Base-by-base conservation (phyloP, 2,329 filamentous ascomycete genomes). In the Leptographium lundbergii region DNA sequence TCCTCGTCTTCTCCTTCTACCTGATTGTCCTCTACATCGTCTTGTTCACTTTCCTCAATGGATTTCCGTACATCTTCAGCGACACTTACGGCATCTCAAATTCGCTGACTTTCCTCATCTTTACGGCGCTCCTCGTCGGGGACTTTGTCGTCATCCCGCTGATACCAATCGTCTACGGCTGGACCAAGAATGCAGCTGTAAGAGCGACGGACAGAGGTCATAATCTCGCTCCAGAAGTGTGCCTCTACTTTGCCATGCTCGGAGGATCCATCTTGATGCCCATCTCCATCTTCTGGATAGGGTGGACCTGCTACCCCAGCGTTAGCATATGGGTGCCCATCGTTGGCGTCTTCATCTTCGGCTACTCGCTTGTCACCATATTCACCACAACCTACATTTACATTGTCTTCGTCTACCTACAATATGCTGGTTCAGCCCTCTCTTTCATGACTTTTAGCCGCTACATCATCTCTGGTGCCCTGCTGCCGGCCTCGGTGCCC, bases 171-270 rank as follows among this genome's bases (percentile, higher is more conserved):
- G 42, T 45, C 17, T 45, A 45, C 42, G 42, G 42, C 42, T 45
- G 42, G 42, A 45, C 42, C 19, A 45, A 45, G 42, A 45, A 45
- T 4, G 42, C 42, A 22, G 19, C 42, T n/a, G 42, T 7, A 45
- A 45, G 19, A n/a, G 42, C 42, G 7, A 19, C 42, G 9, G 39
- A 42, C 24, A 22, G 34, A 36, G 14, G 39, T 4, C 22, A 29
- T 17, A 56, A 22, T 48, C 25, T 17, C 25, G n/a, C 34, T 6
- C 79, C 79, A 0, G 81, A 84, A 60, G 77, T 79, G 47, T 72
- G 79, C 6, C 69, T 84, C 0, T 81, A 75, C 71, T 79, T 74
- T 55, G 72, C 73, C 3, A 81, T 83, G 68, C 69, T 45, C 19
- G 42, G 42, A 80, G 4, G 54, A 14, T 29, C 39, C 42, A 24